Conservation (phyloP, 345 rosid species). For the Corymbia maculata region DNA sequence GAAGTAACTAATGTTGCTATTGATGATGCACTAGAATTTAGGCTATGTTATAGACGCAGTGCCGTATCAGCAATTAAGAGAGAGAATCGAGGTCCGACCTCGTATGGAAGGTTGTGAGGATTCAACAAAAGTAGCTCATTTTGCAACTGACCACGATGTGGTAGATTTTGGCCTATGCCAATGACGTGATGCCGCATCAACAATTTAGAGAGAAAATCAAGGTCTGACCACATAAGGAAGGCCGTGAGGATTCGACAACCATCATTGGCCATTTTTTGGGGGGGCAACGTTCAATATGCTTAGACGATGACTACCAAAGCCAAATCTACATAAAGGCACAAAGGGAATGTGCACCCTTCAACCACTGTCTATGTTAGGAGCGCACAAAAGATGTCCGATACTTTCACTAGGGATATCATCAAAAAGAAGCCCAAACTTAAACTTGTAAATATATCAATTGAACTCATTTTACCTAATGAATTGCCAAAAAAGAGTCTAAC, state of each 20-base stretch:
- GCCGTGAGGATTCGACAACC: not conserved
- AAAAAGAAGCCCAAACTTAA: not conserved
- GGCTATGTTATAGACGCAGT: not conserved
- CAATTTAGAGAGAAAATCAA: not conserved
- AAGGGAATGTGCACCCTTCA: not conserved
- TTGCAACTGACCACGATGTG: not conserved
- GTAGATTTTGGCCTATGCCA: not conserved
- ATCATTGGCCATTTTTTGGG: not conserved
- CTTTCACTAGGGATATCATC: not conserved
- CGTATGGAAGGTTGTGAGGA: not conserved
- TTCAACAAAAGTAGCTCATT: not conserved
- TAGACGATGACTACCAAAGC: not conserved
- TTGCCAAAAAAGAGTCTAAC: too few species aligned
- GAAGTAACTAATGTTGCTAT: not conserved
- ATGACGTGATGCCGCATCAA: not conserved
- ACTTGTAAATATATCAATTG: not conserved
- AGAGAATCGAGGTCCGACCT: not conserved
- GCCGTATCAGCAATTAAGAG: not conserved
- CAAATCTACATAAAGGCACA: not conserved
- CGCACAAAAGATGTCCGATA: fast-evolving
- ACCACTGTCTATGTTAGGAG: not conserved
- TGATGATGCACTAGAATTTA: fast-evolving
- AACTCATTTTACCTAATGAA: too few species aligned
- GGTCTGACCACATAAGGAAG: not conserved
- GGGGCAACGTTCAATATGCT: not conserved